Evolutionary conservation across 441 rosid genomes (phyloP), one percentile per base, ranked within the genome.

Genomic region (Eutrema salsugineum): DNA sequence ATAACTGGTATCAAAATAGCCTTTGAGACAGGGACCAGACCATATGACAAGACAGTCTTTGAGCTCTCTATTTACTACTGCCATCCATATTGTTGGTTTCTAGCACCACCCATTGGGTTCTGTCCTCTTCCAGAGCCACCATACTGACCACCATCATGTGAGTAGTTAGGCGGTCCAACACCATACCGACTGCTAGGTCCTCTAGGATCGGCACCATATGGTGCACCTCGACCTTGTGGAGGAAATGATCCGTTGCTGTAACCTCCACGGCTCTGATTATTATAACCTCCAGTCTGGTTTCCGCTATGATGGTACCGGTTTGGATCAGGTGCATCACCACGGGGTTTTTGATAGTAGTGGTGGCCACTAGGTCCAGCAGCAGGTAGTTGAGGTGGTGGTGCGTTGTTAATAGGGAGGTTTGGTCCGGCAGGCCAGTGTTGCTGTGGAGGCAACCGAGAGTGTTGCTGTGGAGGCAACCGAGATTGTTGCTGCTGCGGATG

Each of bases 1-100:
- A 15, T 48, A n/a, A 20, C 6, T 15, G 39, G 40, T 69, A 70
- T 48, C 67, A 56, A 56, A 69, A 40, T 5, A 54, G 70, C 47
- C 50, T 51, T n/a, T 12, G 32, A 61, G 49, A 53, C 64, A 68
- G 8, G 39, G 75, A 49, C 11, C 43, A 49, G 62, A 39, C 22
- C 36, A 54, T 38, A 33, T 16, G 49, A 33, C 40, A 15, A 24
- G 27, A 24, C 27, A 24, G 46, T 70, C 62, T 33, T 50, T 63
- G 50, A 76, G 56, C 43, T 30, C 35, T 24, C 27, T 28, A 36
- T 36, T 80, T 54, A 88, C 77, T 86, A 93, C 80, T 82, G 92
- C 95, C 94, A 86, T 73, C 96, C 96, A 61, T 94, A 91, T 69
- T 84, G 96, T 72, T 91, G 97, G 79, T 87, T 92, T 61, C 99